Base-by-base conservation (phyloP, 1,284 basidiomycete species). In the Tilletia horrida region DNA sequence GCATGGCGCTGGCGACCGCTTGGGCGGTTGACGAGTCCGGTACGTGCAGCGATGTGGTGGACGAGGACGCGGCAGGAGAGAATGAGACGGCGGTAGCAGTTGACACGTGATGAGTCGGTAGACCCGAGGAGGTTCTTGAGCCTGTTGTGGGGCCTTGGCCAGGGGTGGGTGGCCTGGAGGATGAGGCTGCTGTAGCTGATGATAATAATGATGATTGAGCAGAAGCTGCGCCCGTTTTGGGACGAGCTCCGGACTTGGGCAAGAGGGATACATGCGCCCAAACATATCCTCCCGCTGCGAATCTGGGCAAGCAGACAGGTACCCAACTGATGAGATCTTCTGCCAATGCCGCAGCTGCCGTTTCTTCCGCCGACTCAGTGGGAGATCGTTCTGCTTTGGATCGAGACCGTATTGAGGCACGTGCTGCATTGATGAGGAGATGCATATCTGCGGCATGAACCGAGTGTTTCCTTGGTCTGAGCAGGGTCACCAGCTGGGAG, bases 231-330 rank as follows among this genome's bases (percentile, higher is more conserved):
- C 25, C 25, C 14, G 16, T 67, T 64, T 47, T 68, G 35, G 18
- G 64, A 43, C 8, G 65, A 42, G 9, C 69, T 69, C 4, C 65
- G 4, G 35, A 40, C 45, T 14, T 55, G 27, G 16, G 62, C 31
- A 23, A 25, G 11, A 27, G 55, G 31, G 27, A 35, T 65, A 50
- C n/a, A n/a, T 48, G 40, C 40, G n/a, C 23, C 61, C 98, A 93
- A 21, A 96, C 88, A 82, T 97, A 97, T 0, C 90, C 91, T 1
- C 89, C 85, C 0, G 92, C 85, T 74, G 97, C 94, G 84, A 92
- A 97, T 79, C 93, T 93, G 0, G 96, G 95, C 11, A 99, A 86
- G 80, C 95, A 98, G 62, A 99, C 87, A 0, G 96, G 96, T 1
- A 97, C 86, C 92, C 93, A 98, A 3, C 90, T 90, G 23, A 93